Conservation (phyloP, 2,329 filamentous ascomycete species). For the Colletotrichum spaethianum region DNA sequence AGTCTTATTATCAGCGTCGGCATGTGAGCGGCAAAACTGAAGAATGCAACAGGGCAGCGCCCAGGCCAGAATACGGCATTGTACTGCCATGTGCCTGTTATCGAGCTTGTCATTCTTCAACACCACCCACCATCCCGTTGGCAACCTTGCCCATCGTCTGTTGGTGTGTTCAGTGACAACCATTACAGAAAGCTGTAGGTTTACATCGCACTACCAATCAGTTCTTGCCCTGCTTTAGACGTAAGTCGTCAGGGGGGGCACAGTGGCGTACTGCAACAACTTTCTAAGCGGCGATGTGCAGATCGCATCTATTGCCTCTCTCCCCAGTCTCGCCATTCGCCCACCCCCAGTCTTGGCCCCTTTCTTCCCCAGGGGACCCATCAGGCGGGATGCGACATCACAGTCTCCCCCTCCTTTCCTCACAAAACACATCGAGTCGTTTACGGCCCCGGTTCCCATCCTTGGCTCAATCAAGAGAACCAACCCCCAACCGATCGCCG, state of each 20-base stretch:
- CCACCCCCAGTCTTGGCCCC: too few species aligned
- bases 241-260: neutral
- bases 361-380: conserved; percentile 29
- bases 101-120: conserved; percentile 19
- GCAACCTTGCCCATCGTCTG: neutral
- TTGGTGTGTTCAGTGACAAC: neutral
- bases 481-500: conserved; percentile 9
- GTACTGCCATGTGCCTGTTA: conserved; percentile 11
- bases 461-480: conserved; percentile 1
- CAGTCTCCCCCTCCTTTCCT: neutral
- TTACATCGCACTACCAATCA: neutral
- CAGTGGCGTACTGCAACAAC: neutral
- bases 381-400: conserved; percentile 35
- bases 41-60: neutral
- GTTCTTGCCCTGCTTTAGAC: neutral
- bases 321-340: neutral
- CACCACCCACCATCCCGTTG: neutral
- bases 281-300: too few species aligned
- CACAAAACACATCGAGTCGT: neutral
- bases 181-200: neutral
- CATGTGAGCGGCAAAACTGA: neutral
- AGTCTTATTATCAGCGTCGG: neutral
- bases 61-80: neutral
- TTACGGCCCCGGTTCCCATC: conserved; percentile 6
- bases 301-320: conserved; percentile 8